These are phyloP conservation scores for Rusavskia elegans DNA, from an alignment of 495 filamentous ascomycete species.

Conservation along the genomic window DNA sequence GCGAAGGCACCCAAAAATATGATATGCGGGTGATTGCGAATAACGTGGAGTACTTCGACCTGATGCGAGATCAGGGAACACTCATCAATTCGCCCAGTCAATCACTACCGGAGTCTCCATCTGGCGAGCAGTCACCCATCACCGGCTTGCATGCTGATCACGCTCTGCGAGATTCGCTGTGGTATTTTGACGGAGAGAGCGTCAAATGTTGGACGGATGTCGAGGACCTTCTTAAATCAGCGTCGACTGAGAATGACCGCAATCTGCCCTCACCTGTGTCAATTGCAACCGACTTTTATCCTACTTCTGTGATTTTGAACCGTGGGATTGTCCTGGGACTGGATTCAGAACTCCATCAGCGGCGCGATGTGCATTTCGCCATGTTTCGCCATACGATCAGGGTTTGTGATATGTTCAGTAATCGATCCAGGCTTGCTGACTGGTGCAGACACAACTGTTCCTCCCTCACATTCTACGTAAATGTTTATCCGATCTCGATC, in stretches of 20 bases:
- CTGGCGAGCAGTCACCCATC: conserved; percentile 26
- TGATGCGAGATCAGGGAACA: conserved; percentile 73
- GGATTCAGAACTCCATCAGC: conserved; percentile 81
- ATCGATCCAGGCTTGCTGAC: conserved; percentile 10
- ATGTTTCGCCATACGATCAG: conserved; percentile 71
- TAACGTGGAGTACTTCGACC: conserved; percentile 84
- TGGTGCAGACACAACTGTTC: conserved; percentile 63
- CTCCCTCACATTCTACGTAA: conserved; percentile 72
- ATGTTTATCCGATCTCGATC: conserved; percentile 54
- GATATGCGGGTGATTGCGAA: conserved; percentile 95
- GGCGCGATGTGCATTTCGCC: conserved; percentile 76
- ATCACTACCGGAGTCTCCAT: conserved; percentile 34
- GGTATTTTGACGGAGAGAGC: conserved; percentile 79
- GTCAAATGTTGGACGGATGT: conserved; percentile 79
- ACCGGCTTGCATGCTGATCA: conserved; percentile 26
- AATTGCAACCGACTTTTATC: conserved; percentile 75
- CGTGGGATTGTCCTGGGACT: conserved; percentile 84
- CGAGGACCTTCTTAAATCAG: conserved; percentile 63
- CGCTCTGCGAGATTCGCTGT: conserved; percentile 71
- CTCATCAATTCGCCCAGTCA: conserved; percentile 30
- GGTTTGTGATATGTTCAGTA: conserved; percentile 29
- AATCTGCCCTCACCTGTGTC: conserved; percentile 38
- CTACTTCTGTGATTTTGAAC: conserved; percentile 64
- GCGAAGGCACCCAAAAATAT: conserved; percentile 73
- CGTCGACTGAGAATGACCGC: conserved; percentile 35